Evolutionary conservation across 805 yeast species (phyloP), one percentile per base, ranked within the genome.

Genomic region (Pichia cabralensis): DNA sequence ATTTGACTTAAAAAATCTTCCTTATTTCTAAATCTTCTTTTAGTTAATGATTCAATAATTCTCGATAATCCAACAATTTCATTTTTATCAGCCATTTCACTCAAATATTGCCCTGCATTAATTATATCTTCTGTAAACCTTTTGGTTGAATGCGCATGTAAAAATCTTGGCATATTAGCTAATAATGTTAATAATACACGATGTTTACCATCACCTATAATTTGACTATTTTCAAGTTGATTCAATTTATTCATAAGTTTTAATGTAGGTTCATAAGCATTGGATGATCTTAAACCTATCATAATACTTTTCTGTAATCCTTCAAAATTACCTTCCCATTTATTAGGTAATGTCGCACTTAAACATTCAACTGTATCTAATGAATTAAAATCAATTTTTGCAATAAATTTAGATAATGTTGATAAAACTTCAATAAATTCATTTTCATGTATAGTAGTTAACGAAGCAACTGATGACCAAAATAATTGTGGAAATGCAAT

Each of bases 301-400:
- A 85, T 63, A 0, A 88, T 74, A 14, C 80, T 67, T 29, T 71
- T 77, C 48, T 86, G 95, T 6, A 92, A 61, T 0, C 97, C 97
- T 49, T 80, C 89, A 55, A 86, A 92, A 37, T 76, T 71, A 1
- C 96, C 95, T 50, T 88, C 95, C 98, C 97, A 92, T 38, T 82
- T 80, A 0, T 92, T 76, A 0, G 99, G 99, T 52, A 88, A 92
- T 0, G 92, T 81, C 0, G 92, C 71, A 13, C 83, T 73, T 39
- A 88, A 65, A 53, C 94, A 78, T 17, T 80, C 74, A 2, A 86
- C 89, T 0, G 94, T 83, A 36, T 82, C 95, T 0, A 79, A 81
- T 1, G 94, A 76, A 43, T 81, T 86, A 33, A 85, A 60, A 51
- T 85, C 95, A 48, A 89, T 83, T 49, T 86, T 89, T 3, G 88